phyloP scores from a whole-genome alignment of 2,329 filamentous ascomycete species.

The Kalmusia sp. region DNA sequence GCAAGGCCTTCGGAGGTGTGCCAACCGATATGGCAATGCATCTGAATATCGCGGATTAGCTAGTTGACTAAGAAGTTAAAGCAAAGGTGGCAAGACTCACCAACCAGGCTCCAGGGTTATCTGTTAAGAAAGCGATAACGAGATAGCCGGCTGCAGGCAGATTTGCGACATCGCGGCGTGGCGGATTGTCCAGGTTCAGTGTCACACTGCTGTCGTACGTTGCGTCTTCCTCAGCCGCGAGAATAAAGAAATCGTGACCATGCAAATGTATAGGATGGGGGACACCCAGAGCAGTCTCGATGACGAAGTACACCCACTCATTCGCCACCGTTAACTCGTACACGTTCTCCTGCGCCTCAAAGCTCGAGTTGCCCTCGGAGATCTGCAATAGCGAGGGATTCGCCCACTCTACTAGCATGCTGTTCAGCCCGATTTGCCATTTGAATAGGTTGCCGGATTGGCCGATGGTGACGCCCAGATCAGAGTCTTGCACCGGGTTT shows the following conservation, averaged over 20 bases:
- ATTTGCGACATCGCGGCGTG: constrained; percentile 39
- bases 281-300: constrained; percentile 24
- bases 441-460: constrained; percentile 21
- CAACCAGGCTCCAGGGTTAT: constrained; percentile 43
- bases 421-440: constrained; percentile 49
- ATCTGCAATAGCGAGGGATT: constrained; percentile 53
- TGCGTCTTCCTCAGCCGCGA: constrained; percentile 43
- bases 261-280: constrained; percentile 34
- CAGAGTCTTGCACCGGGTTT: constrained; percentile 13
- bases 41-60: background rate
- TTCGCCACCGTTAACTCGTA: constrained; percentile 23
- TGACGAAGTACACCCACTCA: constrained; percentile 31
- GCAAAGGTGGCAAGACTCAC: background rate
- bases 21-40: constrained; percentile 26
- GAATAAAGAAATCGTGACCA: constrained; percentile 61
- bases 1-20: constrained; percentile 45
- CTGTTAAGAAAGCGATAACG: constrained; percentile 56
- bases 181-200: constrained; percentile 38
- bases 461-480: constrained; percentile 22
- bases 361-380: constrained; percentile 30
- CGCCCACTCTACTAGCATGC: constrained; percentile 55
- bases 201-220: constrained; percentile 15
- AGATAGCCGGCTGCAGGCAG: constrained; percentile 46
- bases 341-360: constrained; percentile 22
- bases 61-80: too few relatives aligned